Conservation (phyloP, 1,284 basidiomycete genomes). For the Ceratobasidium theobromae region DNA sequence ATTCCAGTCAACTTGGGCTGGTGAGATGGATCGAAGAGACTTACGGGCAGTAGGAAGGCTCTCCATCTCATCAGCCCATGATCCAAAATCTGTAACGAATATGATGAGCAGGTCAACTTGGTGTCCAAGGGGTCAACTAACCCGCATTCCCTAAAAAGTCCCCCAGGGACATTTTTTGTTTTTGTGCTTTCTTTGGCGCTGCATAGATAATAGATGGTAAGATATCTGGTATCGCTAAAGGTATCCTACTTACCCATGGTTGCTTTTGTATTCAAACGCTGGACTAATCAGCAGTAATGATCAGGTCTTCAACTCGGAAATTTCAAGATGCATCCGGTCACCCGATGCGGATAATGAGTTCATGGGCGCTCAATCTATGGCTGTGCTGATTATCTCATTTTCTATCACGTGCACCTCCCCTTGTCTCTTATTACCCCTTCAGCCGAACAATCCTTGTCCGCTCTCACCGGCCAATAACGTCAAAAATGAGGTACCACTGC, state of each 20-base stretch:
- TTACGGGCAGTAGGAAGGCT: slow-evolving; percentile 83
- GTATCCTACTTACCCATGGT: slow-evolving; percentile 1
- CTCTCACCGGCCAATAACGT: too few relatives aligned
- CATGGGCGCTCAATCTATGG: not conserved
- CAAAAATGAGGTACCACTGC: too few relatives aligned
- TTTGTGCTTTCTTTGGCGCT: slow-evolving; percentile 80
- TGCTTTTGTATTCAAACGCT: slow-evolving; percentile 11
- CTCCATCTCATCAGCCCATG: slow-evolving; percentile 98
- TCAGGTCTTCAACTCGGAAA: slow-evolving; percentile 16
- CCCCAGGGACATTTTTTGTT: slow-evolving; percentile 81
- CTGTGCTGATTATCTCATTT: too few relatives aligned
- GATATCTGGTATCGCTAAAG: not conserved
- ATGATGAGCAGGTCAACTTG: slow-evolving; percentile 18
- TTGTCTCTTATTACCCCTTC: too few relatives aligned
- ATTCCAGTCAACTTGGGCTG: slow-evolving; percentile 27
- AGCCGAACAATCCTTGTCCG: too few relatives aligned
- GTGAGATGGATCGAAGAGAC: slow-evolving; percentile 43
- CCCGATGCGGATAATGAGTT: slow-evolving; percentile 8
- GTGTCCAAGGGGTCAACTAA: slow-evolving; percentile 47
- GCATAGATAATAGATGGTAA: not conserved
- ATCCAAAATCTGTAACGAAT: slow-evolving; percentile 64
- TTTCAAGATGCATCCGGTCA: slow-evolving; percentile 29
- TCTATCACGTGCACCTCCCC: too few relatives aligned
- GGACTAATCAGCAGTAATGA: slow-evolving; percentile 21
- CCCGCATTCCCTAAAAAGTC: slow-evolving; percentile 84